Evolutionary conservation across 345 rosid genomes (phyloP).

Genomic region (Boechera stricta): DNA sequence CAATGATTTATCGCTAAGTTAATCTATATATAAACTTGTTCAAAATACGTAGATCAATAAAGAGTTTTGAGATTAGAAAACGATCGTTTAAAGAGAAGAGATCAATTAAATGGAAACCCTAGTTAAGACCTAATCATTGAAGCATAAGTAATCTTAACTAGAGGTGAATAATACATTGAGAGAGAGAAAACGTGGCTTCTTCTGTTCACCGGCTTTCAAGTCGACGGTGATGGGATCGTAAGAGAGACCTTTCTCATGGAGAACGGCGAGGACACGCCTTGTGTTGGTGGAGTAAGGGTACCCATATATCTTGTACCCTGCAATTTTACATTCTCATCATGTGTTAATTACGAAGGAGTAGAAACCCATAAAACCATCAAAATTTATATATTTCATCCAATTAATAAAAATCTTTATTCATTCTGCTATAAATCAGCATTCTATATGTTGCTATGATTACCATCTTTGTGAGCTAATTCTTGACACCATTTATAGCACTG

Average conservation of each 20-base stretch:
- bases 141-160: background rate
- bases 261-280: conserved; percentile 45
- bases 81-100: background rate
- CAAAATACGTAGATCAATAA: too few species aligned
- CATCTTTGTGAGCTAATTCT: conserved; percentile 22
- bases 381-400: background rate
- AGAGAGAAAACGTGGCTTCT: conserved; percentile 33
- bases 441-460: conserved; percentile 6
- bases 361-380: background rate
- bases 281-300: conserved; percentile 35
- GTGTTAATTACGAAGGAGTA: background rate
- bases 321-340: background rate
- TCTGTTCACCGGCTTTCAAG: conserved; percentile 27
- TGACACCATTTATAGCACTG: conserved; percentile 2
- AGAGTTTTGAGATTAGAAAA: too few species aligned
- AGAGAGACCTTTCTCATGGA: conserved; percentile 39
- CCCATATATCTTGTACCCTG: conserved; percentile 38
- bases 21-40: too few species aligned
- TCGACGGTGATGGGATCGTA: conserved; percentile 32
- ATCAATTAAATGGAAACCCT: background rate
- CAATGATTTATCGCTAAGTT: too few species aligned
- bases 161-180: conserved; percentile 31
- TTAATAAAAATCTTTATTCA: too few species aligned
- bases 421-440: background rate
- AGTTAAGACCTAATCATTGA: conserved; percentile 7